Conservation (phyloP, 1,284 basidiomycete species). For the Pterulicium gracile region DNA sequence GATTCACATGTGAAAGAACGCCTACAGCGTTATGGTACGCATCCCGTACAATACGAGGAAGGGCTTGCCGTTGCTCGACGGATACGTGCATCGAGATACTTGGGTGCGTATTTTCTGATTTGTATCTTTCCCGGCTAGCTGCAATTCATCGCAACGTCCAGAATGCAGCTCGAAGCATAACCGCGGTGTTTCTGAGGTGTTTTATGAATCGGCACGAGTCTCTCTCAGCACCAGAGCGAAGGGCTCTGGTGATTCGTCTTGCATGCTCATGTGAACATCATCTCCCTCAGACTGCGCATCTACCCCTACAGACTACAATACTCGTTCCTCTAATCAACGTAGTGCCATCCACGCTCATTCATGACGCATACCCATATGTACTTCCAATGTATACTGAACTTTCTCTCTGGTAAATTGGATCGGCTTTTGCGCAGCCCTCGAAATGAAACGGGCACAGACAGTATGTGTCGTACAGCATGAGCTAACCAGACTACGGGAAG, state of each 20-base stretch:
- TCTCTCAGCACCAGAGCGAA: slow-evolving; percentile 67
- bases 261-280: slow-evolving; percentile 40
- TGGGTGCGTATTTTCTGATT: slow-evolving; percentile 45
- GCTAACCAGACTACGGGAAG: too few species aligned
- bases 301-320: too few species aligned
- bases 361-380: too few species aligned
- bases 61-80: slow-evolving; percentile 79
- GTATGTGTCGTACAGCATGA: too few species aligned
- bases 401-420: too few species aligned
- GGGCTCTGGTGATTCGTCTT: slow-evolving; percentile 42
- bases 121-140: not conserved
- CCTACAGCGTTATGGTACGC: slow-evolving; percentile 53
- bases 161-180: slow-evolving; percentile 97
- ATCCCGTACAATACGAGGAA: slow-evolving; percentile 82
- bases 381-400: too few species aligned
- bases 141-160: slow-evolving; percentile 25
- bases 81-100: slow-evolving; percentile 86
- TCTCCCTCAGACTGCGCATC: too few species aligned
- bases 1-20: slow-evolving; percentile 59
- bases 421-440: too few species aligned
- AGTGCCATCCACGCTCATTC: too few species aligned
- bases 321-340: too few species aligned
- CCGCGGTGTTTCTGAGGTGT: slow-evolving; percentile 86
- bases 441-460: too few species aligned
- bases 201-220: slow-evolving; percentile 81